Conservation (phyloP, 352 stramenopile genomes). For the Thalassiosira exigua region DNA sequence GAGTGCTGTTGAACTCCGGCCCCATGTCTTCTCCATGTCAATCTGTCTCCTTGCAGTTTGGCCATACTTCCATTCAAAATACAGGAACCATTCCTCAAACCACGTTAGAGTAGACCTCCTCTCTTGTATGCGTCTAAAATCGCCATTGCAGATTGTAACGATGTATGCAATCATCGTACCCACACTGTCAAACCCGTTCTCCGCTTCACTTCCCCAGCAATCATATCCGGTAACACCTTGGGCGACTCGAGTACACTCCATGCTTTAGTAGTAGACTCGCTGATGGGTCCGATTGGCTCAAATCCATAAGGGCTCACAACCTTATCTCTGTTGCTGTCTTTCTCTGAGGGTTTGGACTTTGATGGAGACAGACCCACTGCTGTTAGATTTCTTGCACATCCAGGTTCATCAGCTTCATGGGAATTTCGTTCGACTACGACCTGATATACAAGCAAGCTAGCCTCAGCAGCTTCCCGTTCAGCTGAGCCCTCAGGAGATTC, state of each 20-base stretch:
- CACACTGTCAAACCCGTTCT: slow-evolving; percentile 34
- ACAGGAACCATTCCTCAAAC: slow-evolving; percentile 50
- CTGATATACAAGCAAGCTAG: slow-evolving; percentile 1
- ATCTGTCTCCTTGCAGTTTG: background rate
- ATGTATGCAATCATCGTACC: slow-evolving; percentile 34
- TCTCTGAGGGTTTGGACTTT: background rate
- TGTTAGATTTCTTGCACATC: background rate
- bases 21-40: slow-evolving; percentile 2
- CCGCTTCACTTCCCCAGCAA: slow-evolving; percentile 28
- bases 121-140: slow-evolving; percentile 23
- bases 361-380: background rate
- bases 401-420: background rate
- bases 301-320: background rate
- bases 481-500: background rate
- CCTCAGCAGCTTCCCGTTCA: background rate
- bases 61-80: slow-evolving; percentile 31
- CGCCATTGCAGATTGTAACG: slow-evolving; percentile 32
- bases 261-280: no score
- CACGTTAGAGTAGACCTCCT: slow-evolving; percentile 28
- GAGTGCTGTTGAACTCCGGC: slow-evolving; percentile 9
- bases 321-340: background rate
- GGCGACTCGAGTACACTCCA: slow-evolving; percentile 1
- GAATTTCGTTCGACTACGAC: background rate
- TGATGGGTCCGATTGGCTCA: background rate
- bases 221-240: slow-evolving; percentile 13